phyloP scores from a whole-genome alignment of 2,329 filamentous ascomycete genomes.

The Penicillium sp. region DNA sequence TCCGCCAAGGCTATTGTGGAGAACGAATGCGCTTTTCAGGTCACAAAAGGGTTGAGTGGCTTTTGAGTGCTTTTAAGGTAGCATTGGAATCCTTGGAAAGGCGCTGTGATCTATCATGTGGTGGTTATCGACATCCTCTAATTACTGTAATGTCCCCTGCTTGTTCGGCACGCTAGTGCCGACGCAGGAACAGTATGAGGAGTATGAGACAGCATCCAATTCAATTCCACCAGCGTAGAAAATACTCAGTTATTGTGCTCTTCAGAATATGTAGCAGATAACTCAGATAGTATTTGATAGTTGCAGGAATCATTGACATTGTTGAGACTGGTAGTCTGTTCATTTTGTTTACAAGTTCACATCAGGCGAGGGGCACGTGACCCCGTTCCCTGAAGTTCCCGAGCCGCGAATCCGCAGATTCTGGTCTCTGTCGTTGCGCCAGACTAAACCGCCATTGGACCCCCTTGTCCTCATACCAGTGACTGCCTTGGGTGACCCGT shows the following conservation, averaged over 20 bases:
- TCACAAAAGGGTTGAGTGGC: too few relatives aligned
- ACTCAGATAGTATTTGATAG: not conserved
- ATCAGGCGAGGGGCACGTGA: constrained; percentile 22
- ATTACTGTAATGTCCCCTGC: too few relatives aligned
- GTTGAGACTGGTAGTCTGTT: not conserved
- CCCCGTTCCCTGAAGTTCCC: constrained; percentile 43
- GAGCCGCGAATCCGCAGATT: constrained; percentile 41
- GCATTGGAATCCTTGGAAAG: too few relatives aligned
- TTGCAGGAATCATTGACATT: not conserved
- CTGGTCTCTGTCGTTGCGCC: constrained; percentile 37
- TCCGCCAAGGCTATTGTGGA: too few relatives aligned
- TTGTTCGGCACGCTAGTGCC: not conserved
- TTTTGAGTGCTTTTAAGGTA: too few relatives aligned
- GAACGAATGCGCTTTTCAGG: too few relatives aligned
- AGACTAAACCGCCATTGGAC: constrained; percentile 43
- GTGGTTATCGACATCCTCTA: too few relatives aligned
- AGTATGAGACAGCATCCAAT: not conserved
- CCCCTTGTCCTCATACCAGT: constrained; percentile 30
- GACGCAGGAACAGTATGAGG: not conserved
- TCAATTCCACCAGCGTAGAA: not conserved
- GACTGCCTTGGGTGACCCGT: constrained; percentile 25
- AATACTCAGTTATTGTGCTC: not conserved
- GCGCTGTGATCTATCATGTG: too few relatives aligned
- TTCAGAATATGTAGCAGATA: not conserved
- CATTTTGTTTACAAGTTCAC: not conserved